Conservation (phyloP, 495 filamentous ascomycete genomes). For the Hypoxylon subgilvum region DNA sequence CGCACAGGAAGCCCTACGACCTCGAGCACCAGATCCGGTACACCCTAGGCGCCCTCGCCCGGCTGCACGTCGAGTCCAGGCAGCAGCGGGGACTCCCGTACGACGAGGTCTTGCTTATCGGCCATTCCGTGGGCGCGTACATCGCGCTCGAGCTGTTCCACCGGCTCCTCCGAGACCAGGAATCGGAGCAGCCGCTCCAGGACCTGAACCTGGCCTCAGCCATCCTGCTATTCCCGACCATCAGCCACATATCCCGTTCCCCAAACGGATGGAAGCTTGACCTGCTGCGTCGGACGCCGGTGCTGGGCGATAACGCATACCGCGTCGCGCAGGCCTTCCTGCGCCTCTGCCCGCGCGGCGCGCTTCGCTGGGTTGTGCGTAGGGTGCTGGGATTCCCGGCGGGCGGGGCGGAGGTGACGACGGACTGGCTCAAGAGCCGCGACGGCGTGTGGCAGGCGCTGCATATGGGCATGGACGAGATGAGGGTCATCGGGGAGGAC, state of each 20-base stretch:
- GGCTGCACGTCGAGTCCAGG: conserved; percentile 27
- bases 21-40: conserved; percentile 69
- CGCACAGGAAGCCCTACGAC: conserved; percentile 45
- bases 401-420: conserved; percentile 65
- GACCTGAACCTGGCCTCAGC: conserved; percentile 52
- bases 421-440: conserved; percentile 64
- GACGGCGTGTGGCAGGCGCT: conserved; percentile 74
- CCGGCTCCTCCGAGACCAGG: conserved; percentile 49
- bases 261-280: conserved; percentile 65
- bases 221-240: conserved; percentile 77
- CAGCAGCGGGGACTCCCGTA: conserved; percentile 34
- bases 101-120: conserved; percentile 73
- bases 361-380: conserved; percentile 53
- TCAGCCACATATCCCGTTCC: conserved; percentile 74
- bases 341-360: conserved; percentile 50
- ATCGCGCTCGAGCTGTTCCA: conserved; percentile 75
- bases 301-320: conserved; percentile 61
- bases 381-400: conserved; percentile 60
- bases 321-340: conserved; percentile 56
- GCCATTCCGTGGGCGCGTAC: conserved; percentile 82
- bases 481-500: conserved; percentile 75
- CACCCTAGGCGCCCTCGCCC: conserved; percentile 39
- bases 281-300: conserved; percentile 58
- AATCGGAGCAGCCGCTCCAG: conserved; percentile 3
- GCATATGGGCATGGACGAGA: conserved; percentile 69